Percentiles rank a stretch among this genome's conserved stretches.
phyloP scores from a whole-genome alignment of 768 basidiomycete genomes.

The Rhodosporidiobolus sp. region DNA sequence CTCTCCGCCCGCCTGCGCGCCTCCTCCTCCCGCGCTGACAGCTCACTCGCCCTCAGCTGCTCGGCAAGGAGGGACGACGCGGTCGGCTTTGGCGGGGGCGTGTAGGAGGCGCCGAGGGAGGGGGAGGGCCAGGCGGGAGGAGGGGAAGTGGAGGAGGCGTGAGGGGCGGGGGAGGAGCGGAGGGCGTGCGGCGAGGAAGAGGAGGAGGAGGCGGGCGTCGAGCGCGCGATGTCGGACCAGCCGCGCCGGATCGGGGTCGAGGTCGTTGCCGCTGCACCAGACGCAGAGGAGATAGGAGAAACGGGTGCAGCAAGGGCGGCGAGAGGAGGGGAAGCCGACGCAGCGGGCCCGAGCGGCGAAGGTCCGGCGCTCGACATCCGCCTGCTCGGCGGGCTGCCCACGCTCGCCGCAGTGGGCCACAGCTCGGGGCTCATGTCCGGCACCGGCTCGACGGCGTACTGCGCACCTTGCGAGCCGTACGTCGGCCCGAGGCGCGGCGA shows the following conservation, averaged over 20 bases:
- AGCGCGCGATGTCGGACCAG: conserved; percentile 10
- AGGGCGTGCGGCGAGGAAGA: neutral
- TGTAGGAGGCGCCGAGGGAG: neutral
- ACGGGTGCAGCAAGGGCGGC: neutral
- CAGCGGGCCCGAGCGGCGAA: neutral
- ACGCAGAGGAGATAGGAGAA: neutral
- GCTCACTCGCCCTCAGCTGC: conserved; percentile 5
- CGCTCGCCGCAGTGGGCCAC: conserved; percentile 22
- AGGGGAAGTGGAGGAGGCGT: neutral
- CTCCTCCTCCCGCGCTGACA: neutral
- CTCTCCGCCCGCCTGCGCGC: neutral
- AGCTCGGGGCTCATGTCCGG: conserved; percentile 32
- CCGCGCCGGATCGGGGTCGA: conserved; percentile 1
- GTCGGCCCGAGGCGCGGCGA: conserved; percentile 35
- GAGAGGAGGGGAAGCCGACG: neutral
- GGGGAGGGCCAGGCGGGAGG: neutral
- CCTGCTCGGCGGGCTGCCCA: neutral
- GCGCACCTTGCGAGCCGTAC: conserved; percentile 16
- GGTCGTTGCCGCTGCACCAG: neutral
- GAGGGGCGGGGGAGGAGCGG: neutral
- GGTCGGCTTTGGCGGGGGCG: neutral
- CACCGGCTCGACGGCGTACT: neutral
- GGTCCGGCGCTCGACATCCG: neutral
- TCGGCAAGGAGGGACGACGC: conserved; percentile 18
- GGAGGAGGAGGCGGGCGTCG: neutral